These are phyloP conservation scores for Cercospora zeina DNA, from an alignment of 2,329 filamentous ascomycete species.

Conservation along the genomic window DNA sequence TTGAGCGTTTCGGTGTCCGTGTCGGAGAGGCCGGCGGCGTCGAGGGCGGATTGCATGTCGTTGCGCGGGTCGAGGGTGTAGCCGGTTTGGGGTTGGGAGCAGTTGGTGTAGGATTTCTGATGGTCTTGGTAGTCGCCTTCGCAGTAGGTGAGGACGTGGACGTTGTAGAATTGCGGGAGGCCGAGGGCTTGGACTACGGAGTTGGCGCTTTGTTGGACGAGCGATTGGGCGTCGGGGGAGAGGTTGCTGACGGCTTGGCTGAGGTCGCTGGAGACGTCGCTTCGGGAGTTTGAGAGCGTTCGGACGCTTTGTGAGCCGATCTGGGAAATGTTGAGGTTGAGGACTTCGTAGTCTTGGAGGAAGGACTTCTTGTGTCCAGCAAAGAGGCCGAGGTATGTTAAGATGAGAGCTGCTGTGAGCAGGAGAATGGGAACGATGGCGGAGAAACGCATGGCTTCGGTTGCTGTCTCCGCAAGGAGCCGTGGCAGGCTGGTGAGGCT, in stretches of 20 bases:
- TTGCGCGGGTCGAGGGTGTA: conserved; percentile 59
- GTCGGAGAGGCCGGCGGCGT: conserved; percentile 40
- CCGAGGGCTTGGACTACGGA: conserved; percentile 52
- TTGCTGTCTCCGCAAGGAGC: not conserved
- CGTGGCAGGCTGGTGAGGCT: not conserved
- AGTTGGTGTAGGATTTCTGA: conserved; percentile 55
- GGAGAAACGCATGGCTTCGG: not conserved
- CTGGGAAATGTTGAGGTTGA: conserved; percentile 60
- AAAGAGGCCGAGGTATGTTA: conserved; percentile 61
- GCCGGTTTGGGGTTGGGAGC: conserved; percentile 55
- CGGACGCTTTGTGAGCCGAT: conserved; percentile 46
- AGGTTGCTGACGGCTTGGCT: conserved; percentile 41
- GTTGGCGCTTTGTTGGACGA: conserved; percentile 10
- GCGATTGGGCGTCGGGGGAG: conserved; percentile 12
- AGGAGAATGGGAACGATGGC: conserved; percentile 7
- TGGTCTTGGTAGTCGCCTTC: conserved; percentile 50
- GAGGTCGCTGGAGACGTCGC: conserved; percentile 14
- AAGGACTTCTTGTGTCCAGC: conserved; percentile 58
- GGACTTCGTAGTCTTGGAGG: conserved; percentile 56
- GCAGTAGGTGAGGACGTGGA: conserved; percentile 63
- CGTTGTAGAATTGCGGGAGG: conserved; percentile 62
- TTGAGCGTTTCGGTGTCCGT: conserved; percentile 57
- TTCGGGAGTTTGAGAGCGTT: conserved; percentile 28
- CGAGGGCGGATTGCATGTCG: conserved; percentile 53
- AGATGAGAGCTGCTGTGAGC: conserved; percentile 53